Base-by-base conservation (phyloP, 352 stramenopile genomes). In the Halophytophthora batemanensis region DNA sequence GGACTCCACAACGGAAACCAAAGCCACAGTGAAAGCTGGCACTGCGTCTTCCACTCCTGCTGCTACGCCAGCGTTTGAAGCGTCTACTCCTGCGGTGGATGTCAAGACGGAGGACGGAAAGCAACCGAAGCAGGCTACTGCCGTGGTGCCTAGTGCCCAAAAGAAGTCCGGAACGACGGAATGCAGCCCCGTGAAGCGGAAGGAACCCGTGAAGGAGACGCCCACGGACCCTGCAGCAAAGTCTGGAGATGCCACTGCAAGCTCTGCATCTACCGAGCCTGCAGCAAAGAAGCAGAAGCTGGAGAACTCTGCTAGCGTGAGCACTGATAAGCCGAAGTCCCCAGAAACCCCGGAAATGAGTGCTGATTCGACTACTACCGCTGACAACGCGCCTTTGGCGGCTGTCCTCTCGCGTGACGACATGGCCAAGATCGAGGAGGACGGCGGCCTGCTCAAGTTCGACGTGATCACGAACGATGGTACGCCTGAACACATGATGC, bases 401-500 rank as follows among this genome's bases (percentile, higher is more conserved):
- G 57, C 77, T 28, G 82, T 90, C 64, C 67, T 94, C 47, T 95
- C 84, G 6, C 76, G 84, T 2, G 84, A 95, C 50, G 84, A 95
- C 46, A 93, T 95, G 80, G 84, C 84, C 15, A 93, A 90, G 60
- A 83, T 90, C 56, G 84, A 95, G 47, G 84, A 95, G 55, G 80
- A 93, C 48, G 79, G 57, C 11, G 84, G 84, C 1, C 43, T 81
- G 15, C 65, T 95, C 38, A 90, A 87, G 52, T 95, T 95, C 50
- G 73, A 86, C 21, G 84, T 96, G 31, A 93, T 98, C 57, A 94
- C 73, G 18, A 98, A 98, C 59, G 90, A 98, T 59, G 89, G 87
- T 14, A 67, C 61, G 6, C 62, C 87, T 4, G 77, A 97, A 42
- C 86, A 95, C 63, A 78, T 96, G 66, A 72, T 97, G 7, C 85